phyloP scores from a whole-genome alignment of 2,329 filamentous ascomycete genomes.

The Venturia effusa region DNA sequence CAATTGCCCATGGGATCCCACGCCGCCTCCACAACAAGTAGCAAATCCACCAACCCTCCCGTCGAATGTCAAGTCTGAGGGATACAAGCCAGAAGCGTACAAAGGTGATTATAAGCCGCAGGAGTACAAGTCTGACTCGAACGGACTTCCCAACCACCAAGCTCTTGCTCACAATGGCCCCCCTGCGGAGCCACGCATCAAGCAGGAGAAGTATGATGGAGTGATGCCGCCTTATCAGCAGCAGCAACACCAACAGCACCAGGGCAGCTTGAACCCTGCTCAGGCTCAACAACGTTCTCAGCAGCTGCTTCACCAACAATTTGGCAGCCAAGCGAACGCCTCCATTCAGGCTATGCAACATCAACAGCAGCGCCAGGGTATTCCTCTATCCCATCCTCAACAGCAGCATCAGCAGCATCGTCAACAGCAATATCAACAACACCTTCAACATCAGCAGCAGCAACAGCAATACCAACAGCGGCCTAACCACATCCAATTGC shows the following conservation, averaged over 20 bases:
- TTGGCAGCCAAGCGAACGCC: slow-evolving; percentile 52
- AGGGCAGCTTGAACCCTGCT: slow-evolving; percentile 26
- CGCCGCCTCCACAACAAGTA: slow-evolving; percentile 48
- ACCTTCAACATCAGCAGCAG: slow-evolving; percentile 23
- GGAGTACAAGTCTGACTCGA: slow-evolving; percentile 15
- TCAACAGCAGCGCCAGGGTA: slow-evolving; percentile 27
- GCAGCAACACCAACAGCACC: slow-evolving; percentile 19
- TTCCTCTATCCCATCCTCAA: slow-evolving; percentile 25
- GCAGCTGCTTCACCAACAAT: slow-evolving; percentile 43
- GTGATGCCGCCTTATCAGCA: slow-evolving; percentile 19
- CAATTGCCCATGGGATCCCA: slow-evolving; percentile 89
- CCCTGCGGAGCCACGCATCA: slow-evolving; percentile 8
- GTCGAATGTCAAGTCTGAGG: slow-evolving; percentile 19
- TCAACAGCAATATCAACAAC: slow-evolving; percentile 30
- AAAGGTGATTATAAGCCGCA: slow-evolving; percentile 8
- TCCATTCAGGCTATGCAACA: slow-evolving; percentile 37
- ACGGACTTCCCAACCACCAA: slow-evolving; percentile 16
- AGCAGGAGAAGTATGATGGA: slow-evolving; percentile 27
- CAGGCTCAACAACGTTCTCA: slow-evolving; percentile 45
- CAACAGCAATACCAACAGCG: slow-evolving; percentile 27
- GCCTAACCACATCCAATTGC: slow-evolving; percentile 27
- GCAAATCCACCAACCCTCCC: slow-evolving; percentile 29
- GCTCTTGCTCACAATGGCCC: slow-evolving; percentile 21
- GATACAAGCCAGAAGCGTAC: background rate
- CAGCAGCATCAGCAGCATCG: slow-evolving; percentile 16